Percentiles rank a stretch among this genome's conserved stretches.
phyloP scores from a whole-genome alignment of 176 grass and related monocot genomes.

The Oryza meyeriana region DNA sequence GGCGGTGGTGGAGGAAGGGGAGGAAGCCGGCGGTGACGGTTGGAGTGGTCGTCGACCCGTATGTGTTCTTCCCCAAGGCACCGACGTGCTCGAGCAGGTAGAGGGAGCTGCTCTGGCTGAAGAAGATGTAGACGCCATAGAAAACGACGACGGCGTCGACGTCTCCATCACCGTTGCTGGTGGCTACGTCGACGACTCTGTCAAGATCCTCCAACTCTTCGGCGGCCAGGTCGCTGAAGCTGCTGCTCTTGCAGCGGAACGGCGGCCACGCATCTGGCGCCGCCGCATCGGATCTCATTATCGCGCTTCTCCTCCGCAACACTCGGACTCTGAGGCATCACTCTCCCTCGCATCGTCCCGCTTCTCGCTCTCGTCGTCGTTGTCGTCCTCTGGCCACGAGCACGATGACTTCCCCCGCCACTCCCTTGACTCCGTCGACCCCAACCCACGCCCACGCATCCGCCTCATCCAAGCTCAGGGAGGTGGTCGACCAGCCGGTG shows the following conservation, averaged over 20 bases:
- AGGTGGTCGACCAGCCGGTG: no score
- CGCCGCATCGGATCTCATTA: no score
- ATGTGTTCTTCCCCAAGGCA: constrained; percentile 88
- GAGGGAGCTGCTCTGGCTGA: constrained; percentile 70
- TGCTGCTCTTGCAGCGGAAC: constrained; percentile 62
- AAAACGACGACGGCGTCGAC: constrained; percentile 10
- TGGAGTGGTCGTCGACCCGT: no score
- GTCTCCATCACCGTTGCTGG: not conserved
- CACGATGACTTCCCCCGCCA: constrained; percentile 63
- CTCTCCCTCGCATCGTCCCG: constrained; percentile 57
- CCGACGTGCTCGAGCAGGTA: constrained; percentile 79
- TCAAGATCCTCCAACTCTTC: constrained; percentile 26
- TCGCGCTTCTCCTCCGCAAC: constrained; percentile 41
- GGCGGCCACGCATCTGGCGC: constrained; percentile 37
- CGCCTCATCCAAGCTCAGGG: constrained; percentile 55
- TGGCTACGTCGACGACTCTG: not conserved
- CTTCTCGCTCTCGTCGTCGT: constrained; percentile 73
- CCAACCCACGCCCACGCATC: constrained; percentile 40
- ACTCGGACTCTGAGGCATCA: constrained; percentile 63
- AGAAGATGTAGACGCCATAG: constrained; percentile 58
- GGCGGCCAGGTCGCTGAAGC: constrained; percentile 54
- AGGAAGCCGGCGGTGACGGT: no score
- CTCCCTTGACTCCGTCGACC: constrained; percentile 67
- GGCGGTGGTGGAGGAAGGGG: no score
- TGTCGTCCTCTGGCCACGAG: constrained; percentile 55